Evolutionary conservation across 306 rosid species (phyloP).

Genomic region (Sphenostylis stenocarpa): DNA sequence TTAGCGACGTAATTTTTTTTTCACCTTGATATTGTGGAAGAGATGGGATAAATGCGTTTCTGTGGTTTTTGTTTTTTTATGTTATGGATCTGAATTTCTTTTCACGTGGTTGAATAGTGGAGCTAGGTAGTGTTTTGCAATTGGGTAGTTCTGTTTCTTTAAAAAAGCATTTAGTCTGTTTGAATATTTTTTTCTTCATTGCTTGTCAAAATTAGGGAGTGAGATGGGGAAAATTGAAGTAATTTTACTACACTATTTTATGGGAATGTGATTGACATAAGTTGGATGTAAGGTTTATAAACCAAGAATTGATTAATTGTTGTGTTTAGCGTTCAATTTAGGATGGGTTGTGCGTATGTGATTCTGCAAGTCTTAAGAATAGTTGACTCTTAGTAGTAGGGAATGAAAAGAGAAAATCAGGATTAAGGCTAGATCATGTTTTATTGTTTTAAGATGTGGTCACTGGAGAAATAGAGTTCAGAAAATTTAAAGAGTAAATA

Average conservation of each 20-base stretch:
- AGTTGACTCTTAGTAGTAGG: constrained; percentile 1
- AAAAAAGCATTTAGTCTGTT: neutral
- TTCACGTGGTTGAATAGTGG: constrained; percentile 33
- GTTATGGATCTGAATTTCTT: constrained; percentile 57
- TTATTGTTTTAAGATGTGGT: neutral
- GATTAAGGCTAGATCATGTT: neutral
- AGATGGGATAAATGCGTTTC: neutral
- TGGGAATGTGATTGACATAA: constrained; percentile 26
- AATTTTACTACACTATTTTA: neutral
- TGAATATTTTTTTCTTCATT: neutral
- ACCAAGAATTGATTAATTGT: neutral
- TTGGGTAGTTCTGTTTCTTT: constrained; percentile 16
- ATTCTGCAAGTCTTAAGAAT: neutral
- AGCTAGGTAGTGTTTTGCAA: neutral
- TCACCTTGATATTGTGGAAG: neutral
- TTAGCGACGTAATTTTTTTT: neutral
- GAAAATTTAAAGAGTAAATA: neutral
- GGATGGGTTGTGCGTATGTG: neutral
- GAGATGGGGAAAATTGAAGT: neutral
- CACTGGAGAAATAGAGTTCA: neutral
- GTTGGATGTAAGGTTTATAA: neutral
- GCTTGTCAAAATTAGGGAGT: neutral
- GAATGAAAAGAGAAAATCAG: neutral
- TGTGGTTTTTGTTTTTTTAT: neutral
- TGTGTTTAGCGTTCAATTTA: neutral